phyloP scores from a whole-genome alignment of 2,329 filamentous ascomycete species.

The Fulvia fulva region DNA sequence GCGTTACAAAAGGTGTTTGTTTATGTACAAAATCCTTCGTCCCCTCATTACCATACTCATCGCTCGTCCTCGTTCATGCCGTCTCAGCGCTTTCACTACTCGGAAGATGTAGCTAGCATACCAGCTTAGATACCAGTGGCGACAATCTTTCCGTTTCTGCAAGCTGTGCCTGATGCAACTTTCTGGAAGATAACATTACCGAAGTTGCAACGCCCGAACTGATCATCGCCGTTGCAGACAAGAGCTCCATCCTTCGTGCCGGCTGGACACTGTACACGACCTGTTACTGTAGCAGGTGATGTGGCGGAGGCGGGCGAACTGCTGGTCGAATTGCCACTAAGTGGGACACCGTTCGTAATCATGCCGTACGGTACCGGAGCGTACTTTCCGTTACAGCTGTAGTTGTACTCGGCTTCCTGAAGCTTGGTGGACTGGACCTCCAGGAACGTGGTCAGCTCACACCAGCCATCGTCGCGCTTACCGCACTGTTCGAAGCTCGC shows the following conservation, averaged over 20 bases:
- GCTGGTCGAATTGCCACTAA: constrained; percentile 3
- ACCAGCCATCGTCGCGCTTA: constrained; percentile 68
- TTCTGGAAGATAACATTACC: constrained; percentile 39
- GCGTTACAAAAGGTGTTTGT: not conserved
- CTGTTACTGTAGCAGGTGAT: constrained; percentile 10
- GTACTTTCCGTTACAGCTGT: constrained; percentile 62
- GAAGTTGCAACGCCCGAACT: constrained; percentile 45
- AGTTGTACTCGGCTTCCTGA: constrained; percentile 55
- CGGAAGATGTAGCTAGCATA: not conserved
- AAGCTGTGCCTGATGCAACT: constrained; percentile 44
- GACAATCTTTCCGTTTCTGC: constrained; percentile 39
- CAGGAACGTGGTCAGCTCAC: constrained; percentile 66
- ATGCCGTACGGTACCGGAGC: constrained; percentile 46
- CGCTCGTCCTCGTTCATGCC: not conserved
- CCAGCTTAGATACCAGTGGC: not conserved
- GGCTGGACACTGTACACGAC: not conserved
- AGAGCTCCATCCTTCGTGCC: constrained; percentile 37
- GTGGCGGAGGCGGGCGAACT: not conserved
- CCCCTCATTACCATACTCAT: not conserved
- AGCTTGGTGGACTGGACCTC: constrained; percentile 56
- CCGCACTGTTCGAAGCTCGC: constrained; percentile 63
- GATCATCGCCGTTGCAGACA: constrained; percentile 37
- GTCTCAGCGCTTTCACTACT: not conserved
- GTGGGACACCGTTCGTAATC: constrained; percentile 49
- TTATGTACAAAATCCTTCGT: constrained; percentile 3